These are phyloP conservation scores for Phanerochaete sordida DNA, from an alignment of 768 basidiomycete species.

Conservation along the genomic window DNA sequence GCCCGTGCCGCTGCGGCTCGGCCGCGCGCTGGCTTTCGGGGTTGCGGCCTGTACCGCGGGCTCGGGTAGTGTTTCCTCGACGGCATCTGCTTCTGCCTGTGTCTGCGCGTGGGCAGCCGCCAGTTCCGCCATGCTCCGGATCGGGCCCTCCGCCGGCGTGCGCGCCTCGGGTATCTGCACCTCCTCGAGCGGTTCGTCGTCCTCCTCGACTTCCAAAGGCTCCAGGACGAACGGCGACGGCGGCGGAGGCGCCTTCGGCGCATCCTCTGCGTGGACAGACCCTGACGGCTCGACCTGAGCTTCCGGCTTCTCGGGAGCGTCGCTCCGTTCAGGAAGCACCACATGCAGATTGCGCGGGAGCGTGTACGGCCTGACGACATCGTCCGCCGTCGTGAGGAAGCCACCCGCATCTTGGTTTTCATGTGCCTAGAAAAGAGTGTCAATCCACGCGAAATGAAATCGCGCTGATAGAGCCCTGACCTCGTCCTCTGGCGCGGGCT, in stretches of 20 bases:
- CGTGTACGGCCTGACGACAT: constrained; percentile 69
- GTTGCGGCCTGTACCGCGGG: background rate
- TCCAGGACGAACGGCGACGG: background rate
- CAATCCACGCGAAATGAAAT: background rate
- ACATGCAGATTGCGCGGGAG: constrained; percentile 55
- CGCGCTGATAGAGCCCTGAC: background rate
- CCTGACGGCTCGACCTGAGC: no score
- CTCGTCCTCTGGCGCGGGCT: constrained; percentile 4
- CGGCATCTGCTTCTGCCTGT: background rate
- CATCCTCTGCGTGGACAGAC: no score
- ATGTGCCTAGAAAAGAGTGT: background rate
- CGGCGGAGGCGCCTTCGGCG: background rate
- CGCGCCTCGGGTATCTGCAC: background rate
- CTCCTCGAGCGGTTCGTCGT: constrained; percentile 20
- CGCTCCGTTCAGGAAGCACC: constrained; percentile 9
- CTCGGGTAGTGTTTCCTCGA: background rate
- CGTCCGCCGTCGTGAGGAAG: constrained; percentile 67
- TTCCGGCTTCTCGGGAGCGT: background rate
- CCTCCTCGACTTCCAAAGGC: constrained; percentile 14
- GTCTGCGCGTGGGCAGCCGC: constrained; percentile 39
- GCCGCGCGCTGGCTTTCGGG: background rate
- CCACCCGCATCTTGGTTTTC: constrained; percentile 38
- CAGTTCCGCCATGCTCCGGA: constrained; percentile 65
- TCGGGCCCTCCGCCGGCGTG: constrained; percentile 22
- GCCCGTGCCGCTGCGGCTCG: background rate